A percentile compares a stretch with the other conserved stretches of the same genome.
phyloP scores from a whole-genome alignment of 192 early-diverging fungal species.

The Cladochytrium replicatum region DNA sequence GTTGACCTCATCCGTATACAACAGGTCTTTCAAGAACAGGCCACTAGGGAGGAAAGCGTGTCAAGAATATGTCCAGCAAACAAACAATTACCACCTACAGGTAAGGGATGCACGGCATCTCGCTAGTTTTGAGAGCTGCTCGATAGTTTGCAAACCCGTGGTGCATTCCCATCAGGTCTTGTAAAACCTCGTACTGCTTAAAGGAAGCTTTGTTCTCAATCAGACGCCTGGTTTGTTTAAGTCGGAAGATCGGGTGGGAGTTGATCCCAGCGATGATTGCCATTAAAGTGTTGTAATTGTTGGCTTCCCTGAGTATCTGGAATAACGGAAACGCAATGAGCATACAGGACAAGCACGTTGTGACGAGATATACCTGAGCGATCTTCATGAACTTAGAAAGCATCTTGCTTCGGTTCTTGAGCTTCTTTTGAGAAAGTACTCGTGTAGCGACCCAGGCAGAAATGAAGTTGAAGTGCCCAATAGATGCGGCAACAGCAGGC shows the following conservation, averaged over 20 bases:
- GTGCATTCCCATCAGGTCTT: constrained; percentile 60
- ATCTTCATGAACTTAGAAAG: constrained; percentile 61
- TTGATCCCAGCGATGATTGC: constrained; percentile 63
- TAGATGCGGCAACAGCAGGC: constrained; percentile 41
- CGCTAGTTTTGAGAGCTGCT: constrained; percentile 43
- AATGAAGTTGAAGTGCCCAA: constrained; percentile 64
- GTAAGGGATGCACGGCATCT: constrained; percentile 62
- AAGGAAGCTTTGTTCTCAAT: constrained; percentile 37
- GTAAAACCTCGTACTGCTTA: constrained; percentile 45
- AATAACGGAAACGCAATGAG: background rate
- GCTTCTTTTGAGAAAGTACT: constrained; percentile 51
- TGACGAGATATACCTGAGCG: constrained; percentile 46
- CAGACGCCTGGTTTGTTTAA: constrained; percentile 50
- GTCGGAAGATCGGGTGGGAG: constrained; percentile 46
- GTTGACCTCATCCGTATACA: constrained; percentile 65
- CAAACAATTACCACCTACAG: too few relatives aligned
- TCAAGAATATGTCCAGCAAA: too few relatives aligned
- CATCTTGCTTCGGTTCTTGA: constrained; percentile 50
- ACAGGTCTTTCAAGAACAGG: constrained; percentile 56
- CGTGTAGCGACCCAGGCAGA: constrained; percentile 61
- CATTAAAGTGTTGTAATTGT: constrained; percentile 73
- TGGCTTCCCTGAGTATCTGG: constrained; percentile 47
- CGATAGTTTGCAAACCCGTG: constrained; percentile 56
- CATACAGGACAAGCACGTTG: too few relatives aligned
- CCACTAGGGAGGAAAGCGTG: constrained; percentile 44